Base-by-base conservation (phyloP, 2,329 filamentous ascomycete genomes). In the Dactylonectria macrodidyma region DNA sequence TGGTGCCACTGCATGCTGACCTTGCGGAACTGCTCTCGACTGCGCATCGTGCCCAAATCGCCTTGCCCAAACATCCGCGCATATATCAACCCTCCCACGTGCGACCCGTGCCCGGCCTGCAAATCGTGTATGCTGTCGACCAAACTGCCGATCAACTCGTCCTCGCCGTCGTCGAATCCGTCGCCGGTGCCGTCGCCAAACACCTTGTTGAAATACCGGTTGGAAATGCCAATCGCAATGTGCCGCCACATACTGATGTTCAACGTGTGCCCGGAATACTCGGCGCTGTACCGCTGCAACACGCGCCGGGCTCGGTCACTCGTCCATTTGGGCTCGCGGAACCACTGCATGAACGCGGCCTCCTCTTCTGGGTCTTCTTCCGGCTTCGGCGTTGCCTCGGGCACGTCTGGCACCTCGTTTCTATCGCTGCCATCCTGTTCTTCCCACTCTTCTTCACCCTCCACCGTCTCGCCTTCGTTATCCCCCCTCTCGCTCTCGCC, bases 201-300 rank as follows among this genome's bases (percentile, higher is more conserved):
- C 36, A 55, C 11, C 16, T 55, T 55, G 36, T 55, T 36, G 6
- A 55, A 55, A 55, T 34, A 55, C 33, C 24, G 36, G 24, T 55
- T 55, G 6, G 24, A 44, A 44, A 57, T 57, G 14, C 19, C 46
- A 57, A 57, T 55, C 12, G 33, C 30, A 26, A 55, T 55, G 9
- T 55, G n/a, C n/a, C 24, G 6, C 24, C 47, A 30, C 16, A 44
- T 30, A 47, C 41, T 46, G 47, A 58, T 58, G 47, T 58, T 46
- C 47, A 46, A 58, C 26, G 5, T n/a, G 16, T 58, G n/a, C 5
- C 24, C 16, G 33, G 12, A 58, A 26, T n/a, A 46, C 24, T 30
- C 22, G 5, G 24, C n/a, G 24, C 24, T 55, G 36, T 55, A 55
- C 16, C 19, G 19, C n/a, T 55, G n/a, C n/a, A 55, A 34, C 36